Conservation (phyloP, 305 asterid genomes). For the Caryopteris hybrid region DNA sequence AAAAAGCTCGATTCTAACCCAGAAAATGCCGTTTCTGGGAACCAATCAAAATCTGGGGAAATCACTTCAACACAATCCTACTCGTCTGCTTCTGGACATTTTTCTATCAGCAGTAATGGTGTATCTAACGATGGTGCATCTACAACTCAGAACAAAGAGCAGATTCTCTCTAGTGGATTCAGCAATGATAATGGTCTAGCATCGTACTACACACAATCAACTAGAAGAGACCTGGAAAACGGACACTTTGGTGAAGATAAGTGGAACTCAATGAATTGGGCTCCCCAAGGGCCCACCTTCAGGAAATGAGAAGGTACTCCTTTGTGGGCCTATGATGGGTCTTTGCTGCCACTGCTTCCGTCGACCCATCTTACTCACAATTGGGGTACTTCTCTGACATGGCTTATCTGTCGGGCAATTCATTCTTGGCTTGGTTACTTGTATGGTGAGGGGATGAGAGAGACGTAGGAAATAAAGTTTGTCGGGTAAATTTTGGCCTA, state of each 20-base stretch:
- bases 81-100: slow-evolving; percentile 43
- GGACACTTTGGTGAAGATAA: slow-evolving; percentile 24
- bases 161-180: slow-evolving; percentile 29
- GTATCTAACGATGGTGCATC: slow-evolving; percentile 17
- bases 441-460: slow-evolving; percentile 25
- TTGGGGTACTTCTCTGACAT: slow-evolving; percentile 18
- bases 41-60: slow-evolving; percentile 29
- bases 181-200: slow-evolving; percentile 21
- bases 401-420: slow-evolving; percentile 61
- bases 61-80: slow-evolving; percentile 30
- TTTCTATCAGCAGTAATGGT: slow-evolving; percentile 22
- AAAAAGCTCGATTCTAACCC: slow-evolving; percentile 34
- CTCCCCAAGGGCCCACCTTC: slow-evolving; percentile 37
- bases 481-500: slow-evolving; percentile 8
- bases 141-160: slow-evolving; percentile 23
- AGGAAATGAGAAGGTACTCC: slow-evolving; percentile 36
- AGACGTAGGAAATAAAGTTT: slow-evolving; percentile 5
- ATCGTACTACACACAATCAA: slow-evolving; percentile 24
- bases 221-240: slow-evolving; percentile 29
- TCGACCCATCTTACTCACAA: not conserved
- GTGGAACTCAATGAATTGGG: slow-evolving; percentile 42
- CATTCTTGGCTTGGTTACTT: slow-evolving; percentile 94
- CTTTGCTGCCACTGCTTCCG: not conserved
- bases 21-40: slow-evolving; percentile 21
- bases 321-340: slow-evolving; percentile 13